A percentile compares a stretch with the other conserved stretches of the same genome.
phyloP scores from a whole-genome alignment of 345 rosid species.

The Anacardium occidentale region DNA sequence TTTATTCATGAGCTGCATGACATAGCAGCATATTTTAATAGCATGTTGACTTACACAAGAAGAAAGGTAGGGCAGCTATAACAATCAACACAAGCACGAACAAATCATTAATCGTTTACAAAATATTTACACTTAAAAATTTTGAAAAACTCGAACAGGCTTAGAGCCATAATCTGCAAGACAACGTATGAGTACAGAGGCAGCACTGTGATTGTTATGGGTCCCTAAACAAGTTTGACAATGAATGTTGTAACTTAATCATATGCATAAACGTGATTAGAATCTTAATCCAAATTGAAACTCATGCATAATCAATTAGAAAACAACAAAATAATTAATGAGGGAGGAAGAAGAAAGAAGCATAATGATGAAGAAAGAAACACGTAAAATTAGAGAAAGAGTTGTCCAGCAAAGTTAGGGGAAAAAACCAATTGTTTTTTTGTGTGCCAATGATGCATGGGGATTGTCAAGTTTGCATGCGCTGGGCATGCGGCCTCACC shows the following conservation, averaged over 20 bases:
- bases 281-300: constrained; percentile 8
- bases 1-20: too few relatives aligned
- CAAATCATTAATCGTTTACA: background rate
- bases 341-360: constrained; percentile 12
- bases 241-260: constrained; percentile 1
- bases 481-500: constrained; percentile 54
- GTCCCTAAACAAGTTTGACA: constrained; percentile 16
- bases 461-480: constrained; percentile 47
- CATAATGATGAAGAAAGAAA: constrained; percentile 31
- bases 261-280: too few relatives aligned
- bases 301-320: constrained; percentile 17
- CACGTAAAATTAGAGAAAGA: constrained; percentile 23
- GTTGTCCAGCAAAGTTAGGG: constrained; percentile 1
- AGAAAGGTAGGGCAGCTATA: constrained; percentile 4
- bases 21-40: too few relatives aligned
- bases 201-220: background rate
- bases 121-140: background rate
- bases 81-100: background rate
- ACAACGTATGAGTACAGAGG: background rate
- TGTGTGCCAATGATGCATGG: constrained; percentile 44
- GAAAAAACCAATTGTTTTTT: constrained; percentile 45
- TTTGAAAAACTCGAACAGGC: background rate
- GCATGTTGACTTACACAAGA: background rate
- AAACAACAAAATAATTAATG: constrained; percentile 33
- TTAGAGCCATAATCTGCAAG: background rate